phyloP scores from a whole-genome alignment of 495 filamentous ascomycete species.

The Neurospora sp. region DNA sequence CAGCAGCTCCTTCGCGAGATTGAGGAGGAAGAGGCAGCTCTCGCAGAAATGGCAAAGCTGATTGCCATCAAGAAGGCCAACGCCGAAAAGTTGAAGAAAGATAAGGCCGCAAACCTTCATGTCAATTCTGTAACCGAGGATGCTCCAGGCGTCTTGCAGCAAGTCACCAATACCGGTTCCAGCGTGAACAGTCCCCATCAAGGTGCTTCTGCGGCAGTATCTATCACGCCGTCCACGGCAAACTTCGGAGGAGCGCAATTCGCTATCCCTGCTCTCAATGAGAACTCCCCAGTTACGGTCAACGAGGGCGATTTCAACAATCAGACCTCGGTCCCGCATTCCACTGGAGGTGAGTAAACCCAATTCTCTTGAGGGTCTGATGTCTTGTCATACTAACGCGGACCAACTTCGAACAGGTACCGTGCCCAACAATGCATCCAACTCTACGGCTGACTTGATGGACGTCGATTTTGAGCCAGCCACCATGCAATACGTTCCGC shows the following conservation, averaged over 20 bases:
- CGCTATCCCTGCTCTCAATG: neutral
- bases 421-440: neutral
- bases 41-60: neutral
- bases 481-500: neutral
- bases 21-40: neutral
- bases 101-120: neutral
- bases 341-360: neutral
- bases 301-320: neutral
- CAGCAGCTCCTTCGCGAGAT: neutral
- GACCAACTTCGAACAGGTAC: neutral
- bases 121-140: neutral
- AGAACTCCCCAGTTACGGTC: neutral
- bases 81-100: neutral
- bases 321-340: neutral
- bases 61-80: neutral
- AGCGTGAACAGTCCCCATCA: neutral
- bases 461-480: neutral
- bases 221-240: neutral
- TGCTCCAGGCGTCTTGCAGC: neutral
- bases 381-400: neutral
- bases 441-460: neutral
- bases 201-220: neutral
- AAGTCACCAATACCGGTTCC: neutral
- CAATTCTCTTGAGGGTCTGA: neutral
- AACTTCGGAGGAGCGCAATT: neutral